Percentiles rank a stretch among this genome's conserved stretches.
Evolutionary conservation across 2,329 filamentous ascomycete species (phyloP).

Genomic region (Cyanodermella asteris): DNA sequence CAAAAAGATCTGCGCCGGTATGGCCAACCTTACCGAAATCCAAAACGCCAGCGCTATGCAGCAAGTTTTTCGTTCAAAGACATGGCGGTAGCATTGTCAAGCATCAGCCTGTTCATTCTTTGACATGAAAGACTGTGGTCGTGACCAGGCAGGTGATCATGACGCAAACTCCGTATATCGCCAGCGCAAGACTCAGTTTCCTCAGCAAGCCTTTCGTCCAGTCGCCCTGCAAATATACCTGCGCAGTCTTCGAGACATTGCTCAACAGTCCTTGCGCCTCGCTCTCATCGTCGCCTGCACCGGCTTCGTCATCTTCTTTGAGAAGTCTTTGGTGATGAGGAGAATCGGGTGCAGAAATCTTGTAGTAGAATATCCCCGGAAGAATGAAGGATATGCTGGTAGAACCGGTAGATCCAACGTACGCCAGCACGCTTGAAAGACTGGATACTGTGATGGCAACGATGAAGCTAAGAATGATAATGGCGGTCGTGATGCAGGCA

Average conservation of each 20-base stretch:
- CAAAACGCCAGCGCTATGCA: too few species aligned
- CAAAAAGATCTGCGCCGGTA: too few species aligned
- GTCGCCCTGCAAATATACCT: too few species aligned
- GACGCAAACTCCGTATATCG: constrained; percentile 64
- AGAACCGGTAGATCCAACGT: constrained; percentile 82
- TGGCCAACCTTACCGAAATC: too few species aligned
- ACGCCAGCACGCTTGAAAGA: constrained; percentile 77
- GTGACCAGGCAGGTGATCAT: constrained; percentile 76
- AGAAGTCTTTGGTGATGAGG: constrained; percentile 64
- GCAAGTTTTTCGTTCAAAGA: too few species aligned
- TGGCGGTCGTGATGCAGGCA: constrained; percentile 65
- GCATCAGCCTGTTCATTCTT: constrained; percentile 42
- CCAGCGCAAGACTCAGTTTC: constrained; percentile 50
- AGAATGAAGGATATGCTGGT: constrained; percentile 95
- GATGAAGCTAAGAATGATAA: constrained; percentile 67
- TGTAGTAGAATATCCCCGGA: constrained; percentile 93
- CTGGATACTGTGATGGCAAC: constrained; percentile 80
- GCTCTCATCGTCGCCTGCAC: constrained; percentile 10
- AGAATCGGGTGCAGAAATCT: constrained; percentile 80
- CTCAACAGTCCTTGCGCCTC: constrained; percentile 14
- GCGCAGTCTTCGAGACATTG: constrained; percentile 24
- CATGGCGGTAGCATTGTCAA: constrained; percentile 43
- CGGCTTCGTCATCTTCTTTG: constrained; percentile 63
- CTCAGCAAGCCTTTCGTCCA: constrained; percentile 45
- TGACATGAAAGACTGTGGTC: constrained; percentile 58